These are phyloP conservation scores for Pulveroboletus sp. DNA, from an alignment of 768 basidiomycete genomes.

Conservation along the genomic window DNA sequence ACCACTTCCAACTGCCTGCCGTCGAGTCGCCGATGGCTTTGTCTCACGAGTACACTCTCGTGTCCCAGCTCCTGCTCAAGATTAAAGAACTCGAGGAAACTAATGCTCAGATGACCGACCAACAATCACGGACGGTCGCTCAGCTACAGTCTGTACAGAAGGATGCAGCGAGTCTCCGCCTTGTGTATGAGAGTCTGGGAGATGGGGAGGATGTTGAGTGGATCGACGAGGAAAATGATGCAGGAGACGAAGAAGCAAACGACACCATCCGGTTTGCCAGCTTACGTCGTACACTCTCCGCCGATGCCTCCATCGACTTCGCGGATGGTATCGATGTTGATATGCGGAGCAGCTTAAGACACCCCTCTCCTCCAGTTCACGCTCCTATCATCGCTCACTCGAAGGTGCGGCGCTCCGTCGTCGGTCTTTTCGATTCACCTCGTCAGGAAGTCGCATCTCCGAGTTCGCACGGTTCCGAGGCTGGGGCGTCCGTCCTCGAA, in stretches of 20 bases:
- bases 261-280: slow-evolving; percentile 32
- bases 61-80: slow-evolving; percentile 69
- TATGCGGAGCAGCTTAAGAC: slow-evolving; percentile 27
- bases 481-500: slow-evolving; percentile 22
- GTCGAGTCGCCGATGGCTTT: slow-evolving; percentile 14
- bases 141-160: slow-evolving; percentile 67
- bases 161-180: slow-evolving; percentile 66
- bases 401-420: slow-evolving; percentile 49
- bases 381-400: slow-evolving; percentile 21
- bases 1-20: slow-evolving; percentile 13
- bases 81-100: slow-evolving; percentile 74
- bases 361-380: slow-evolving; percentile 11
- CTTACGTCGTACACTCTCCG: slow-evolving; percentile 24
- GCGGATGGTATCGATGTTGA: slow-evolving; percentile 15
- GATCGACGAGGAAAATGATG: slow-evolving; percentile 42
- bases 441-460: slow-evolving; percentile 10
- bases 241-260: slow-evolving; percentile 28
- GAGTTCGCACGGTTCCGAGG: slow-evolving; percentile 11
- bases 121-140: slow-evolving; percentile 58
- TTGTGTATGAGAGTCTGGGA: slow-evolving; percentile 64
- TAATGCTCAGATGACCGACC: slow-evolving; percentile 60
- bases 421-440: slow-evolving; percentile 55
- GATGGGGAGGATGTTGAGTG: slow-evolving; percentile 44
- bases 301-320: slow-evolving; percentile 22
- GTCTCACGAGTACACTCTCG: slow-evolving; percentile 46